These are phyloP conservation scores for Fomitiporia mediterranea DNA, from an alignment of 1,284 basidiomycete species.

Conservation along the genomic window DNA sequence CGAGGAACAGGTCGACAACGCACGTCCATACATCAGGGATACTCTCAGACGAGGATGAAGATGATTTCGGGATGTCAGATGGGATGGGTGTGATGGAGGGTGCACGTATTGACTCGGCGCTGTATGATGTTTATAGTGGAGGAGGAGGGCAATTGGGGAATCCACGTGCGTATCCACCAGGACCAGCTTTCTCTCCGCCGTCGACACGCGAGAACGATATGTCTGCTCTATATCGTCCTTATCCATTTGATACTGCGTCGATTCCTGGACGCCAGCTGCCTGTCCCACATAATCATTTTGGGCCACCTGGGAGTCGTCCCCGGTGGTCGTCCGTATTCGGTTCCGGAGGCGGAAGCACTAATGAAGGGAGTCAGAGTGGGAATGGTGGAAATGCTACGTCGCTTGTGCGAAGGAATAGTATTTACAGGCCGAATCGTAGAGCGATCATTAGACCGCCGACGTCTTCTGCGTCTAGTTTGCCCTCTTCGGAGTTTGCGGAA, in stretches of 20 bases:
- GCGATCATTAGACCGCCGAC: not conserved
- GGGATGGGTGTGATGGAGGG: slow-evolving; percentile 11
- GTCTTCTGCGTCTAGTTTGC: not conserved
- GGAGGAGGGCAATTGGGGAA: not conserved
- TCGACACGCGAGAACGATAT: not conserved
- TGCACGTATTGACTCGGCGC: slow-evolving; percentile 16
- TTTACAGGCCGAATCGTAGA: slow-evolving; percentile 13
- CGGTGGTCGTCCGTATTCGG: slow-evolving; percentile 10
- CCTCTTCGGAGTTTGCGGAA: slow-evolving; percentile 22
- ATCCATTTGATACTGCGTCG: not conserved
- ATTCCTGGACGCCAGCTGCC: slow-evolving; percentile 3
- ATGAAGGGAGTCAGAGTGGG: not conserved
- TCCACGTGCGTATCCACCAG: slow-evolving; percentile 2
- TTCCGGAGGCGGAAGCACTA: not conserved
- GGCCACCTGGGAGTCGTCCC: not conserved
- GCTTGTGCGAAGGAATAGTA: slow-evolving; percentile 16
- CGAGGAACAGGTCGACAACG: slow-evolving; percentile 7
- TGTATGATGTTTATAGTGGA: slow-evolving; percentile 16
- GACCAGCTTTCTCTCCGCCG: not conserved
- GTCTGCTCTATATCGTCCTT: not conserved
- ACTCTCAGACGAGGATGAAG: slow-evolving; percentile 15
- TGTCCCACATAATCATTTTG: slow-evolving; percentile 5
- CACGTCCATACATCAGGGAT: not conserved
- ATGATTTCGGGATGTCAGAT: slow-evolving; percentile 6
- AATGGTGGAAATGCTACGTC: not conserved